A percentile compares a stretch with the other conserved stretches of the same genome.
These are phyloP conservation scores for Penicillium sp. DNA, from an alignment of 2,329 filamentous ascomycete species.

Conservation along the genomic window DNA sequence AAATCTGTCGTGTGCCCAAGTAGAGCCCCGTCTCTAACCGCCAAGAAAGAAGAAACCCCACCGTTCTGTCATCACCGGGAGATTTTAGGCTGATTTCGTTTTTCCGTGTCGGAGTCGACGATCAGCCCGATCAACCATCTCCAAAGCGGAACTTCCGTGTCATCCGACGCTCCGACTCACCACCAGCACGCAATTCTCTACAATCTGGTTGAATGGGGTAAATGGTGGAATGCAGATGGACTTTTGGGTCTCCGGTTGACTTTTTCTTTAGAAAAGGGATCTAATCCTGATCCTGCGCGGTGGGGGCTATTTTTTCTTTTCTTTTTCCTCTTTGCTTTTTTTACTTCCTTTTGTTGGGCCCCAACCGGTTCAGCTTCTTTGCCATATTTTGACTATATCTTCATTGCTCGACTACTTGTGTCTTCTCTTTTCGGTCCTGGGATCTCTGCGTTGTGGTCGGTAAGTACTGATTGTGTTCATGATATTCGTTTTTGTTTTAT, in stretches of 20 bases:
- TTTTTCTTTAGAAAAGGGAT: background rate
- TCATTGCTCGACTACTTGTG: background rate
- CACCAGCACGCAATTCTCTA: background rate
- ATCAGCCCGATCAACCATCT: slow-evolving; percentile 8
- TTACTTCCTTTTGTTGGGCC: slow-evolving; percentile 1
- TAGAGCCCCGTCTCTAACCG: background rate
- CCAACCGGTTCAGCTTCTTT: background rate
- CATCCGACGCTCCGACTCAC: slow-evolving; percentile 20
- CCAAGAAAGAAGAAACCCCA: background rate
- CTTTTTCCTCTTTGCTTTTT: slow-evolving; percentile 5
- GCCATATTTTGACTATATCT: background rate
- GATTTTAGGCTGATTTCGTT: background rate
- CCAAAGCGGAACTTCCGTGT: slow-evolving; percentile 20
- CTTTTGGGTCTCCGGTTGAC: background rate
- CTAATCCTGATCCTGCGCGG: background rate
- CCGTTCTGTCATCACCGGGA: background rate
- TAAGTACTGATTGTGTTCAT: background rate
- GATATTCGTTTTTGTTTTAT: background rate
- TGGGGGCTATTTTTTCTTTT: background rate
- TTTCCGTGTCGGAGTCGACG: slow-evolving; percentile 10
- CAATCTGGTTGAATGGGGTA: slow-evolving; percentile 1
- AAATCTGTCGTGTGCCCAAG: background rate
- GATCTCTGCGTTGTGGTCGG: background rate
- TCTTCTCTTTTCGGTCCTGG: background rate
- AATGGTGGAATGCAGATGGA: slow-evolving; percentile 4